Conservation (phyloP, 2,329 filamentous ascomycete species). For the Colletotrichum musae region DNA sequence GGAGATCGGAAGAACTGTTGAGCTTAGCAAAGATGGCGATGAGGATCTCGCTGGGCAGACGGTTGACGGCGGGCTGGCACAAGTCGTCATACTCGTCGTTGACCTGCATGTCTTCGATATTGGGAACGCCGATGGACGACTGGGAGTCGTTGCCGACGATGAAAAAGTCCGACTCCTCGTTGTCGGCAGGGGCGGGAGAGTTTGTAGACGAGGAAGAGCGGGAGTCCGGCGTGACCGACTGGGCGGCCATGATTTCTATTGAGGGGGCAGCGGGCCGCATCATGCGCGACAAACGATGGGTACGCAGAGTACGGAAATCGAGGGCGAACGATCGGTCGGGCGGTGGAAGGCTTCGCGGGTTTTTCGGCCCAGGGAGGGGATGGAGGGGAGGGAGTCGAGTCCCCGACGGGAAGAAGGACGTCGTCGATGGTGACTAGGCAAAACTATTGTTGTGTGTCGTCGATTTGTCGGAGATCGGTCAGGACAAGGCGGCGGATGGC, state of each 20-base stretch:
- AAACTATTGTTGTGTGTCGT: slow-evolving; percentile 14
- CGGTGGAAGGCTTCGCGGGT: slow-evolving; percentile 24
- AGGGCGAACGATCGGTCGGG: slow-evolving; percentile 26
- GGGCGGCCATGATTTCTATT: slow-evolving; percentile 47
- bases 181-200: slow-evolving; percentile 81
- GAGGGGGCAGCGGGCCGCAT: slow-evolving; percentile 47
- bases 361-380: slow-evolving; percentile 25
- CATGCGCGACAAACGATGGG: slow-evolving; percentile 35
- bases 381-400: slow-evolving; percentile 31
- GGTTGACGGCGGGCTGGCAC: slow-evolving; percentile 83
- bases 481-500: slow-evolving; percentile 15
- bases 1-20: slow-evolving; percentile 80
- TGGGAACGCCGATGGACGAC: slow-evolving; percentile 88
- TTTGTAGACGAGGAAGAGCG: slow-evolving; percentile 78
- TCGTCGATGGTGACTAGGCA: slow-evolving; percentile 6
- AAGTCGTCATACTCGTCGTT: slow-evolving; percentile 74
- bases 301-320: not conserved
- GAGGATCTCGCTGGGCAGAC: slow-evolving; percentile 93
- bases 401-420: slow-evolving; percentile 16
- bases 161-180: slow-evolving; percentile 96
- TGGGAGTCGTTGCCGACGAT: slow-evolving; percentile 91
- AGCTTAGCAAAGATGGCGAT: slow-evolving; percentile 94
- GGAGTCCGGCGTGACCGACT: slow-evolving; percentile 57
- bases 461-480: slow-evolving; percentile 16
- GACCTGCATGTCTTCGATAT: slow-evolving; percentile 81